phyloP scores from a whole-genome alignment of 768 basidiomycete genomes.

The Termitomyces sp. region DNA sequence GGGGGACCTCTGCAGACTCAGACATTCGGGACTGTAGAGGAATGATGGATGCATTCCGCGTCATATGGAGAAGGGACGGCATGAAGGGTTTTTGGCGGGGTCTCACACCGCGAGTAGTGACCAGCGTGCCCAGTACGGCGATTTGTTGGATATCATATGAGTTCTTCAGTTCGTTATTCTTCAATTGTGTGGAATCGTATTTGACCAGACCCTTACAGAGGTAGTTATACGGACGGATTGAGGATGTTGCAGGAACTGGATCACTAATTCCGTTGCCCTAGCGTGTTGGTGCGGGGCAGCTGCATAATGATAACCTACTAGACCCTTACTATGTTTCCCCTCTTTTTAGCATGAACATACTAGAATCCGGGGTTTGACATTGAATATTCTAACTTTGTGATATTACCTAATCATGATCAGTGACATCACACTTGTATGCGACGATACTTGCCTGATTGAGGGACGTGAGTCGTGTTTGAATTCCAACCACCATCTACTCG shows the following conservation, averaged over 20 bases:
- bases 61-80: slow-evolving; percentile 87
- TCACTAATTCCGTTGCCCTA: background rate
- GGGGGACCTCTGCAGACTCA: slow-evolving; percentile 80
- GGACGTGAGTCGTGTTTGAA: background rate
- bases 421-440: slow-evolving; percentile 12
- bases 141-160: slow-evolving; percentile 98
- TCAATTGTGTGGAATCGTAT: slow-evolving; percentile 4
- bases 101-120: slow-evolving; percentile 85
- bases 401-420: slow-evolving; percentile 11
- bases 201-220: slow-evolving; percentile 33
- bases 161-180: slow-evolving; percentile 82
- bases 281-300: slow-evolving; percentile 5
- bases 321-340: slow-evolving; percentile 9
- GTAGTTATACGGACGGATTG: slow-evolving; percentile 55
- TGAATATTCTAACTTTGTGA: slow-evolving; percentile 5
- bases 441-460: background rate
- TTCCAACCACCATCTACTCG: slow-evolving; percentile 8
- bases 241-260: slow-evolving; percentile 5
- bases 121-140: slow-evolving; percentile 95
- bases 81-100: slow-evolving; percentile 82
- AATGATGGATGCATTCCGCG: slow-evolving; percentile 81
- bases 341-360: slow-evolving; percentile 3
- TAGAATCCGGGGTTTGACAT: background rate
- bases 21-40: slow-evolving; percentile 82
- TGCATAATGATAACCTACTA: slow-evolving; percentile 5